Percentiles rank a stretch among this genome's conserved stretches.
Evolutionary conservation across 192 early-diverging fungal species (phyloP).

Genomic region (Mortierella hygrophila): DNA sequence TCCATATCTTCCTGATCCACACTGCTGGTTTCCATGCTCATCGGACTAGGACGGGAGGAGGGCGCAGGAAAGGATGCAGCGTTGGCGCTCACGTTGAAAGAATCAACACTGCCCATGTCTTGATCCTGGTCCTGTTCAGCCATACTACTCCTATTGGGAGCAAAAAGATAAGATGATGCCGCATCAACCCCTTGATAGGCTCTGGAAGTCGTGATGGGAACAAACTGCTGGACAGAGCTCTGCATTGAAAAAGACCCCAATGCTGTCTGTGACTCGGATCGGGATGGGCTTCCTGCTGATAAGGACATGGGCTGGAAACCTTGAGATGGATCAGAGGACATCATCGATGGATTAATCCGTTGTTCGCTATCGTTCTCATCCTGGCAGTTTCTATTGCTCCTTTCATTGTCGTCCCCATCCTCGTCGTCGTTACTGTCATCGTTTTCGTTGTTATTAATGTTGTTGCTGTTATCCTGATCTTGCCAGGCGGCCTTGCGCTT

Average conservation of each 20-base stretch:
- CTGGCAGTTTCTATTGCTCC: background rate
- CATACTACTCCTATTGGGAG: background rate
- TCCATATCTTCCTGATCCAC: constrained; percentile 37
- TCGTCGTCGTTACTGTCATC: background rate
- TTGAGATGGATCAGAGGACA: background rate
- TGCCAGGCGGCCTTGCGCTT: constrained; percentile 39
- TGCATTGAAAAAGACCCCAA: background rate
- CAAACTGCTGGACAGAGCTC: constrained; percentile 33
- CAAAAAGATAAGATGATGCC: background rate
- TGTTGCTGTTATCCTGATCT: constrained; percentile 16
- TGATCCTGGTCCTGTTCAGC: constrained; percentile 17
- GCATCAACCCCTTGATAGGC: background rate
- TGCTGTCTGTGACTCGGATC: constrained; percentile 7
- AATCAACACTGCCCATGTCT: constrained; percentile 27
- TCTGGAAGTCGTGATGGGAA: constrained; percentile 12
- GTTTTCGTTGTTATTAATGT: background rate
- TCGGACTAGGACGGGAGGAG: constrained; percentile 6
- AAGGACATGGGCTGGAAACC: constrained; percentile 4
- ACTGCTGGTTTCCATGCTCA: constrained; percentile 23
- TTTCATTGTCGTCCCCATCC: background rate
- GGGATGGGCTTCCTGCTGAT: background rate
- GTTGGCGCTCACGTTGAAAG: background rate
- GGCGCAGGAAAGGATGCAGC: background rate
- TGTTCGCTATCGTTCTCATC: background rate
- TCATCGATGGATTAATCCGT: background rate